Percentiles rank a stretch among this genome's conserved stretches.
Evolutionary conservation across 1,139 yeast species (phyloP).

Genomic region (Pichia cactophila): DNA sequence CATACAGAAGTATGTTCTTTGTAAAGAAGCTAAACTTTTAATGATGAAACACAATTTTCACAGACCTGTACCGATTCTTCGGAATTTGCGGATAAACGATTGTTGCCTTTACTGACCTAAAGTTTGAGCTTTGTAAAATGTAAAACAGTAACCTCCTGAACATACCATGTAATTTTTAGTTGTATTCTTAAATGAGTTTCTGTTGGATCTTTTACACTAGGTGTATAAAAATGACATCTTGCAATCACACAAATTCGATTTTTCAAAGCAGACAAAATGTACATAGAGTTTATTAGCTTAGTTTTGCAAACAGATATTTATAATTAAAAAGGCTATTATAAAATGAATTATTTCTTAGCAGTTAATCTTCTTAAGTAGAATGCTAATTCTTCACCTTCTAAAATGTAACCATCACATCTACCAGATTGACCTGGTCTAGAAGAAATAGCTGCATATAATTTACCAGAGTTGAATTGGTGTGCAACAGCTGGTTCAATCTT

Average conservation of each 20-base stretch:
- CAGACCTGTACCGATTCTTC: constrained; percentile 55
- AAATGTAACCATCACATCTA: constrained; percentile 99
- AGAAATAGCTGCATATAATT: constrained; percentile 96
- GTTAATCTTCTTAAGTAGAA: constrained; percentile 99
- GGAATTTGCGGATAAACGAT: constrained; percentile 21
- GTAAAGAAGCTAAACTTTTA: neutral
- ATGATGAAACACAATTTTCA: constrained; percentile 43
- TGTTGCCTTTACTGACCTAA: constrained; percentile 20
- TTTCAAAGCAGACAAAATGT: neutral
- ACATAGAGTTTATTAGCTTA: neutral
- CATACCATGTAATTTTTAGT: no score
- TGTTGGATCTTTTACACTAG: no score
- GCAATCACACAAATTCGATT: neutral
- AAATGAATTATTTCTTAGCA: constrained; percentile 74
- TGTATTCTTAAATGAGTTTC: no score
- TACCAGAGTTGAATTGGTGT: constrained; percentile 96
- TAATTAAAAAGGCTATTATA: neutral
- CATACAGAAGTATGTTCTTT: constrained; percentile 1
- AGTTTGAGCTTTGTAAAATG: neutral
- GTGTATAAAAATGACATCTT: no score
- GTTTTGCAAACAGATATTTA: constrained; percentile 2
- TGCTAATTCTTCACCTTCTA: constrained; percentile 99
- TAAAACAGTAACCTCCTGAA: neutral
- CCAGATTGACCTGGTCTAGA: constrained; percentile 99
- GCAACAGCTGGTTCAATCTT: constrained; percentile 87